Conservation (phyloP, 2,329 filamentous ascomycete genomes). For the Delphinella strobiligena region DNA sequence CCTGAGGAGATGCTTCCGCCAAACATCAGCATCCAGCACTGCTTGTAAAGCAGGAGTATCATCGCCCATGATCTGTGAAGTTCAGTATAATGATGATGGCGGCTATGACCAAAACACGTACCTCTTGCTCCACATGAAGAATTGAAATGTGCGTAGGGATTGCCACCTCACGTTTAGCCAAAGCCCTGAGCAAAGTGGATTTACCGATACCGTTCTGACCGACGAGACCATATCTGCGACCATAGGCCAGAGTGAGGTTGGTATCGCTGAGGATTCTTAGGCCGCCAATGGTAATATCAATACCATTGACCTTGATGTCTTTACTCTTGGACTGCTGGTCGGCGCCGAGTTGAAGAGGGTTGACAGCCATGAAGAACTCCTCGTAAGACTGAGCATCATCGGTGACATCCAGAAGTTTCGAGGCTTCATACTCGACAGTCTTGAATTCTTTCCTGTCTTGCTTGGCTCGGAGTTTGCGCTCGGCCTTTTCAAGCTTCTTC, state of each 20-base stretch:
- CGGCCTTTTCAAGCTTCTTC: conserved; percentile 98
- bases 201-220: conserved; percentile 95
- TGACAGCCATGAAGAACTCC: conserved; percentile 99
- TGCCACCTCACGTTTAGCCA: conserved; percentile 84
- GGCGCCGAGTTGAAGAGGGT: conserved; percentile 76
- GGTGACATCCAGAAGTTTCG: conserved; percentile 70
- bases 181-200: conserved; percentile 77
- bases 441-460: conserved; percentile 98
- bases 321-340: conserved; percentile 72
- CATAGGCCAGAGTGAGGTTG: conserved; percentile 78
- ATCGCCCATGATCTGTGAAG: conserved; percentile 63
- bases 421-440: conserved; percentile 95
- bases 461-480: conserved; percentile 94
- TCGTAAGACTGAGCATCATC: conserved; percentile 86
- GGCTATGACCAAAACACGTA: conserved; percentile 36
- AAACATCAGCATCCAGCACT: conserved; percentile 93
- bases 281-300: conserved; percentile 87
- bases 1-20: conserved; percentile 85
- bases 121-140: conserved; percentile 93
- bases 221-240: conserved; percentile 89
- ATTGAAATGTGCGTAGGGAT: conserved; percentile 98
- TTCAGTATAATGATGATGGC: conserved; percentile 23
- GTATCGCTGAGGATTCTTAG: conserved; percentile 84
- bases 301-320: conserved; percentile 94
- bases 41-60: conserved; percentile 92